A percentile compares a stretch with the other conserved stretches of the same genome.
Conservation (phyloP, 2,329 filamentous ascomycete species). For the Fusarium sp. region DNA sequence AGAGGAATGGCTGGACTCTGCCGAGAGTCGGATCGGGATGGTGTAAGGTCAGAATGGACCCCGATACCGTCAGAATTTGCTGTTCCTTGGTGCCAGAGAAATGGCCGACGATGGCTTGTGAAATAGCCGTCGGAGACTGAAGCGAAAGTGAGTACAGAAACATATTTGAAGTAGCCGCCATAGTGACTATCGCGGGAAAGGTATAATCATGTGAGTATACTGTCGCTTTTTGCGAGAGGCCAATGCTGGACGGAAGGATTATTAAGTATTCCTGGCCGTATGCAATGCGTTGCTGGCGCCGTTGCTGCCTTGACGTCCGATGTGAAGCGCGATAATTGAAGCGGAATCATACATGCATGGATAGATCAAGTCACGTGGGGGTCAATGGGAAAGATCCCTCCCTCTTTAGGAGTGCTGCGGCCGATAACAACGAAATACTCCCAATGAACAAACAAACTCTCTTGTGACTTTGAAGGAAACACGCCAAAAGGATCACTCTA, state of each 20-base stretch:
- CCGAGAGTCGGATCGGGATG: slow-evolving; percentile 85
- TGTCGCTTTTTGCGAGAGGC: too few relatives aligned
- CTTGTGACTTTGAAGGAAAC: too few relatives aligned
- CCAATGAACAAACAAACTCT: too few relatives aligned
- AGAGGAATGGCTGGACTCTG: slow-evolving; percentile 84
- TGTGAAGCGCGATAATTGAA: not conserved
- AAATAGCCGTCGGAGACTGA: slow-evolving; percentile 87
- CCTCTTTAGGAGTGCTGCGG: not conserved
- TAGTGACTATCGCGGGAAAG: slow-evolving; percentile 48
- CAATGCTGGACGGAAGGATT: rapidly evolving
- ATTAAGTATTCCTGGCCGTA: not conserved
- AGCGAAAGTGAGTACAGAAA: slow-evolving; percentile 98
- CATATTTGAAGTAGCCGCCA: slow-evolving; percentile 98
- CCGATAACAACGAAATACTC: too few relatives aligned
- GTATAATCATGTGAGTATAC: rapidly evolving
- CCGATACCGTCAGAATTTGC: slow-evolving; percentile 93
- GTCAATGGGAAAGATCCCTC: not conserved
- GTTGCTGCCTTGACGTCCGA: not conserved
- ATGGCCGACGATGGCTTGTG: slow-evolving; percentile 90
- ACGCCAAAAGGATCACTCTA: not conserved
- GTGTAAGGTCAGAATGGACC: slow-evolving; percentile 86
- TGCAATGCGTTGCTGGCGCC: not conserved
- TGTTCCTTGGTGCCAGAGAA: slow-evolving; percentile 97
- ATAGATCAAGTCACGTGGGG: not conserved
- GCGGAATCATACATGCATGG: not conserved